phyloP scores from a whole-genome alignment of 2,329 filamentous ascomycete species.

The Grosmannia huntii region DNA sequence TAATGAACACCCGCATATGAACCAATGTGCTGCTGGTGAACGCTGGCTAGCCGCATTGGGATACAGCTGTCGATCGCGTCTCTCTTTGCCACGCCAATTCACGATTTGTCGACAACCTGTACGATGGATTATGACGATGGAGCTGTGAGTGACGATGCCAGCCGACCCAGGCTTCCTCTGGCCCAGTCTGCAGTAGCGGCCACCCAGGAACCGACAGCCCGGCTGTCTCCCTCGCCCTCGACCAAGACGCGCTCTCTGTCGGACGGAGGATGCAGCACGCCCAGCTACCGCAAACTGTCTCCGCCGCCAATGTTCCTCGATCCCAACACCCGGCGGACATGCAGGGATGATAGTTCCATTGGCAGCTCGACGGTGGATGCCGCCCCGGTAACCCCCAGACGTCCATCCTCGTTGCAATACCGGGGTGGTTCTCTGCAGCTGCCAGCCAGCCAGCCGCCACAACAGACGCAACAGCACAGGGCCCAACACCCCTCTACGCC shows the following conservation, averaged over 20 bases:
- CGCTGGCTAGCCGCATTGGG: not conserved
- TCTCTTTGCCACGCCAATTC: not conserved
- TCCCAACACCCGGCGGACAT: conserved; percentile 34
- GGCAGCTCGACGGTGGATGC: conserved; percentile 20
- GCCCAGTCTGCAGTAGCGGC: not conserved
- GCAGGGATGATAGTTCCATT: conserved; percentile 55
- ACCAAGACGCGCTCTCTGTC: conserved; percentile 51
- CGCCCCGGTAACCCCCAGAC: conserved; percentile 58
- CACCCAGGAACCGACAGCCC: not conserved
- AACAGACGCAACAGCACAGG: too few species aligned
- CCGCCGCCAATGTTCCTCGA: conserved; percentile 43
- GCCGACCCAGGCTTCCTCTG: not conserved
- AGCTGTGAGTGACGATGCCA: conserved; percentile 8
- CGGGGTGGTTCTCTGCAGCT: conserved; percentile 60
- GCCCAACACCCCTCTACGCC: conserved; percentile 5
- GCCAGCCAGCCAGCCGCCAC: conserved; percentile 11
- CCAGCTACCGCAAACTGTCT: conserved; percentile 30
- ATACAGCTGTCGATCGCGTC: not conserved
- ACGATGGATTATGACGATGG: conserved; percentile 15
- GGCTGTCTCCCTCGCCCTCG: conserved; percentile 25
- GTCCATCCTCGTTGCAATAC: conserved; percentile 47
- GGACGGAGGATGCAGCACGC: conserved; percentile 42
- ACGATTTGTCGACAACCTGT: not conserved
- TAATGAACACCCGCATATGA: not conserved
- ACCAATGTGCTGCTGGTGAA: not conserved